phyloP scores from a whole-genome alignment of 73 alveolate genomes.

The Paramecium biaurelia region DNA sequence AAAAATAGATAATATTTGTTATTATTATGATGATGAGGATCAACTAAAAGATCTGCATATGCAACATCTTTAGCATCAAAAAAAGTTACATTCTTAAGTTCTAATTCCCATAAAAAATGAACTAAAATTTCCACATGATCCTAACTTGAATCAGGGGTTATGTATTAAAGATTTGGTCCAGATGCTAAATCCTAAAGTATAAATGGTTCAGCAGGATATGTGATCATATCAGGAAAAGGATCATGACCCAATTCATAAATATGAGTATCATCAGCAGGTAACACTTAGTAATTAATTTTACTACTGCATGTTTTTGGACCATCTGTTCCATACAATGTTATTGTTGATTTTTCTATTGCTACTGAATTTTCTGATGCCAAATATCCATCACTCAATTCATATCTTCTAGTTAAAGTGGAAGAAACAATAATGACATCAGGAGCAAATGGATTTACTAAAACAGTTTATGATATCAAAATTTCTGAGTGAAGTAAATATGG shows the following conservation, averaged over 20 bases:
- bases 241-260: constrained; percentile 18
- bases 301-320: background rate
- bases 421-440: background rate
- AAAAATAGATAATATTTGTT: constrained; percentile 1
- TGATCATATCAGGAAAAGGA: background rate
- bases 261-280: background rate
- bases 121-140: background rate
- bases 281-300: background rate
- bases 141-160: background rate
- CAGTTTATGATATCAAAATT: background rate
- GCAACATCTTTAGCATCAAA: background rate
- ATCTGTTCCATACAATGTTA: background rate
- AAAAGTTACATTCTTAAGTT: background rate
- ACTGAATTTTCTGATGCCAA: background rate
- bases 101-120: background rate
- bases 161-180: constrained; percentile 32
- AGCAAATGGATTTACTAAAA: constrained; percentile 17
- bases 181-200: background rate
- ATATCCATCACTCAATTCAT: background rate
- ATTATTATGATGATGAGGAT: background rate
- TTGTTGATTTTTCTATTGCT: background rate
- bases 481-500: background rate
- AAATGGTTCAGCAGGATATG: constrained; percentile 35
- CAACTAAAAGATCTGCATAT: constrained; percentile 2
- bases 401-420: background rate